A percentile compares a stretch with the other conserved stretches of the same genome.
These are phyloP conservation scores for Chamaenerion angustifolium DNA, from an alignment of 345 rosid genomes.

Conservation along the genomic window DNA sequence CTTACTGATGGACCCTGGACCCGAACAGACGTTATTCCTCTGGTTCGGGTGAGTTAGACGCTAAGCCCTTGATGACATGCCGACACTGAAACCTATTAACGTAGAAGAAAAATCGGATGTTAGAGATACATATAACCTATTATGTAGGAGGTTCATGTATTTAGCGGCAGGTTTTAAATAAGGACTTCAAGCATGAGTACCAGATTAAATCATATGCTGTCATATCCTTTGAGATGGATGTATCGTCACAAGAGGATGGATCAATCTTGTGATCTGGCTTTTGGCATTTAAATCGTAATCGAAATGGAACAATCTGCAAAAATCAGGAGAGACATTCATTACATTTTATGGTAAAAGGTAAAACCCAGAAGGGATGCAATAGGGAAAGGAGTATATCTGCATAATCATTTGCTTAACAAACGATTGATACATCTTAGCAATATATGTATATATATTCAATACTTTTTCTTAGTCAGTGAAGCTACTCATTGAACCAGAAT, in stretches of 20 bases:
- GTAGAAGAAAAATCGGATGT: background rate
- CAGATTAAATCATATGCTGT: slow-evolving; percentile 49
- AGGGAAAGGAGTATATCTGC: background rate
- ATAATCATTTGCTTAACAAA: slow-evolving; percentile 1
- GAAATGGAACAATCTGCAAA: slow-evolving; percentile 48
- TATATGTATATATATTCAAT: no score
- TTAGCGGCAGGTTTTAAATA: background rate
- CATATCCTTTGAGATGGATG: slow-evolving; percentile 12
- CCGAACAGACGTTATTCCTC: slow-evolving; percentile 66
- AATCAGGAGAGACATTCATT: background rate
- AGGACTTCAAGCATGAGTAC: slow-evolving; percentile 16
- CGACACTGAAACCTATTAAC: slow-evolving; percentile 71
- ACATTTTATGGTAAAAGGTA: background rate
- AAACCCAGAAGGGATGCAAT: background rate
- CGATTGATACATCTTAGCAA: background rate
- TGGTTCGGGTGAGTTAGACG: slow-evolving; percentile 25
- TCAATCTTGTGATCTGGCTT: slow-evolving; percentile 18
- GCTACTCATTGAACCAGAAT: no score
- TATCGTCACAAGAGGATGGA: slow-evolving; percentile 17
- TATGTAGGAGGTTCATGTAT: no score
- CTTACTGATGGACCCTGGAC: background rate
- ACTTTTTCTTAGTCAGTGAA: no score
- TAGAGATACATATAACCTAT: background rate
- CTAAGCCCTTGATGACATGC: slow-evolving; percentile 59
- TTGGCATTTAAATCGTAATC: slow-evolving; percentile 49